Evolutionary conservation across 2,329 filamentous ascomycete genomes (phyloP), one percentile per base, ranked within the genome.

Genomic region (Fusarium odoratissimum): DNA sequence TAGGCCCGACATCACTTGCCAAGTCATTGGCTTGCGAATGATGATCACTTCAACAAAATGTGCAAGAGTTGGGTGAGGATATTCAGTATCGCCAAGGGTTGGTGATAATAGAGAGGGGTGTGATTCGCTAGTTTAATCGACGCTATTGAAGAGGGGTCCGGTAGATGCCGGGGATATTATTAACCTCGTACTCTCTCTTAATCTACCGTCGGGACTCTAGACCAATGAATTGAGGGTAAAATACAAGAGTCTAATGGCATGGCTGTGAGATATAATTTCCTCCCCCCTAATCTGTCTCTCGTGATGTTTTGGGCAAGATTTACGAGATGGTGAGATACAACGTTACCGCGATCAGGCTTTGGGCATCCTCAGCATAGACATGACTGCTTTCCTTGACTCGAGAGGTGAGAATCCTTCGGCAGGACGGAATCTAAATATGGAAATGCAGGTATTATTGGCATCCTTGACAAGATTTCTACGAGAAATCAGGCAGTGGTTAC

Each of bases 41-140:
- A n/a, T 13, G n/a, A 49, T 28, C 13, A 58, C 21, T 13, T 28
- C 33, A 16, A 12, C 7, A 19, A 16, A 21, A 19, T 35, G 40
- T 4, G 12, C 21, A 8, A 55, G 4, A 30, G 16, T 28, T 9
- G 0, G 17, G 14, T 17, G 41, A 57, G 38, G n/a, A 45, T 44
- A 46, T 56, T 25, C 38, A 19, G 19, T 25, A 12, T 56, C 30
- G 54, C 30, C 38, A 28, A 45, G 54, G 52, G 37, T 46, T 33
- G n/a, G n/a, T 25, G 9, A 6, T 45, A 1, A 31, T 6, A n/a
- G 5, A 1, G n/a, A 13, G 1, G 16, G 8, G 1, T 35, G 5
- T 35, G 54, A 46, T 46, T 57, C n/a, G 54, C 54, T n/a, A n/a
- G 4, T 46, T 57, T 57, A 57, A 46, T 57, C 54, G 54, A 57